Conservation (phyloP, 2,329 filamentous ascomycete genomes). For the Ascochyta koolunga region DNA sequence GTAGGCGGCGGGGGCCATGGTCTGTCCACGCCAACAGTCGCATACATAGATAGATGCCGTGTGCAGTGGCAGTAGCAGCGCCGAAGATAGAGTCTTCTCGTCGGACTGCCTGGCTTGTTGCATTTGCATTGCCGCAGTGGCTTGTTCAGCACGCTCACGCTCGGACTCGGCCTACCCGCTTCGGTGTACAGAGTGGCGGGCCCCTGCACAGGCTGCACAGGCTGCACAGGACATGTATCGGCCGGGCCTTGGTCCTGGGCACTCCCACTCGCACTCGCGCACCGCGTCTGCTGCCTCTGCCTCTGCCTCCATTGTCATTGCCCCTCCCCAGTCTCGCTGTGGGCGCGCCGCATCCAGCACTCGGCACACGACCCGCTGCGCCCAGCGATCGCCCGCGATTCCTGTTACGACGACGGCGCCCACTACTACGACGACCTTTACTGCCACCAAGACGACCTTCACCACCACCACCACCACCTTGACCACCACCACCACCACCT, state of each 20-base stretch:
- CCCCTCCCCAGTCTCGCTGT: slow-evolving; percentile 12
- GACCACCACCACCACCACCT: slow-evolving; percentile 2
- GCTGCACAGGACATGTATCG: slow-evolving; percentile 1
- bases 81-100: not conserved
- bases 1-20: not conserved
- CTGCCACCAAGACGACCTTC: no score
- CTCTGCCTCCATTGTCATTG: slow-evolving; percentile 6
- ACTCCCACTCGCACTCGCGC: not conserved
- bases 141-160: slow-evolving; percentile 16
- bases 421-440: no score
- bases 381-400: not conserved
- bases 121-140: slow-evolving; percentile 2
- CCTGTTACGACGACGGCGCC: not conserved
- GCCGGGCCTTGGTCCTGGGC: not conserved
- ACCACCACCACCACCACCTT: no score
- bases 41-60: no score
- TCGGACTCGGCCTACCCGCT: slow-evolving; percentile 13
- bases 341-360: slow-evolving; percentile 9
- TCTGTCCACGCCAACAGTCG: not conserved
- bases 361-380: slow-evolving; percentile 6
- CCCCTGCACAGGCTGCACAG: slow-evolving; percentile 5
- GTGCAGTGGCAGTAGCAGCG: not conserved
- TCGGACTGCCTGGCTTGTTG: not conserved
- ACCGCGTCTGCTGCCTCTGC: slow-evolving; percentile 12
- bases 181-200: not conserved